phyloP scores from a whole-genome alignment of 495 filamentous ascomycete species.

The Penicillium salamii region DNA sequence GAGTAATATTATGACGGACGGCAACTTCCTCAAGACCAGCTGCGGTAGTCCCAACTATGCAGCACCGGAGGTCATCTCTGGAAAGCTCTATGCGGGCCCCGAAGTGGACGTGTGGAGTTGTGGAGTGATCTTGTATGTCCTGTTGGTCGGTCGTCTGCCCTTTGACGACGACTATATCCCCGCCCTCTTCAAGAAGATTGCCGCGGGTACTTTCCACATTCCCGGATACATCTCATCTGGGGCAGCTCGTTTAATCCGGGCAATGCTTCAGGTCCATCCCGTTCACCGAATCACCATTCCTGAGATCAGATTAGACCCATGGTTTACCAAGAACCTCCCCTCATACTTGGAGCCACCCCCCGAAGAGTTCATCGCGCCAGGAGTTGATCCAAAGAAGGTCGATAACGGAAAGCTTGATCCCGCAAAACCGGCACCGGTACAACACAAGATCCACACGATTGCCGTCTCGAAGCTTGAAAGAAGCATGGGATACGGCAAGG shows the following conservation, averaged over 20 bases:
- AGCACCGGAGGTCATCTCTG: constrained; percentile 94
- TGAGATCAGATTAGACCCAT: constrained; percentile 91
- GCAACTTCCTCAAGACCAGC: constrained; percentile 97
- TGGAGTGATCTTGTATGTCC: constrained; percentile 94
- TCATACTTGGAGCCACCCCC: constrained; percentile 84
- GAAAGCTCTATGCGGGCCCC: constrained; percentile 94
- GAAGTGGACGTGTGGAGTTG: constrained; percentile 99
- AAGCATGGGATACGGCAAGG: constrained; percentile 94
- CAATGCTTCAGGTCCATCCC: constrained; percentile 93
- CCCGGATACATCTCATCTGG: constrained; percentile 84
- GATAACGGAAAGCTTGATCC: constrained; percentile 74
- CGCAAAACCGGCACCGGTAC: constrained; percentile 69
- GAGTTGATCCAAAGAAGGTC: constrained; percentile 86
- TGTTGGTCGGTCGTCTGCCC: constrained; percentile 85
- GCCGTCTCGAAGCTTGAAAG: constrained; percentile 93
- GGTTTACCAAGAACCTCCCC: constrained; percentile 86
- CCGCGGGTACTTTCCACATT: constrained; percentile 84
- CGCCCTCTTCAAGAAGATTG: constrained; percentile 81
- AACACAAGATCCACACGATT: constrained; percentile 85
- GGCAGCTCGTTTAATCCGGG: constrained; percentile 79
- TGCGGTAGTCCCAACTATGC: constrained; percentile 98
- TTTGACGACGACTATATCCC: constrained; percentile 98
- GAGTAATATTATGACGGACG: constrained; percentile 99
- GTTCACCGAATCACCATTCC: constrained; percentile 89
- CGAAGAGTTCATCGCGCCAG: constrained; percentile 89